Conservation (phyloP, 345 rosid genomes). For the Rubroshorea leprosula region DNA sequence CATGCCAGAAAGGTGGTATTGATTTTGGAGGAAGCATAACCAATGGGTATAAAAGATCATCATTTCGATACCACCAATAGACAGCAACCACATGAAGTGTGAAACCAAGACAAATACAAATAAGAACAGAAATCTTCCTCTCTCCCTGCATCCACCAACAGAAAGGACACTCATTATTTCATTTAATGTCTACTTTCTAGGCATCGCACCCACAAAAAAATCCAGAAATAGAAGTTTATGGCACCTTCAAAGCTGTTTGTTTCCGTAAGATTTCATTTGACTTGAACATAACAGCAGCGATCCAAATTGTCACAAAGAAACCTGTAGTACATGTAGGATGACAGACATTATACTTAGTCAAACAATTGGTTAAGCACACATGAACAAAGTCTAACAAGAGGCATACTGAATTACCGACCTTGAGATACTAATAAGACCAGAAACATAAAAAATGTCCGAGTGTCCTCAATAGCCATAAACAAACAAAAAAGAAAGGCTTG, state of each 20-base stretch:
- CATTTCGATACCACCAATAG: slow-evolving; percentile 96
- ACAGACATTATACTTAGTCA: not conserved
- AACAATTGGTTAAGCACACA: not conserved
- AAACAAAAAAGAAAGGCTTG: no score
- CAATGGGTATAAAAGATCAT: slow-evolving; percentile 83
- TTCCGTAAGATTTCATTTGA: slow-evolving; percentile 92
- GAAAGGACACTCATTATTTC: slow-evolving; percentile 18
- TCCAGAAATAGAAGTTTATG: not conserved
- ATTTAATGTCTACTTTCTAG: not conserved
- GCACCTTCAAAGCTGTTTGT: slow-evolving; percentile 96
- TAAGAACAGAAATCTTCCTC: slow-evolving; percentile 73
- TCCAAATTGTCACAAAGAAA: slow-evolving; percentile 98
- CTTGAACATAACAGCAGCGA: slow-evolving; percentile 95
- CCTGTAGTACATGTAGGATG: slow-evolving; percentile 39
- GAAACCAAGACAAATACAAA: slow-evolving; percentile 68
- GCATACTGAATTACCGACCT: not conserved
- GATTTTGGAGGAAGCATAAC: slow-evolving; percentile 95
- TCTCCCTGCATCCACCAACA: slow-evolving; percentile 73
- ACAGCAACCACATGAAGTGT: slow-evolving; percentile 68
- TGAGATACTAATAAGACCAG: not conserved
- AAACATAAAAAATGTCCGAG: not conserved
- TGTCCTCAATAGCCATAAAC: no score
- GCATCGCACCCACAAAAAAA: not conserved
- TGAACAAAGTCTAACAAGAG: not conserved
- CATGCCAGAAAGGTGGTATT: slow-evolving; percentile 99